Evolutionary conservation across 208 protist species (phyloP), one percentile per base, ranked within the genome.

Genomic region (Crithidia fasciculata): DNA sequence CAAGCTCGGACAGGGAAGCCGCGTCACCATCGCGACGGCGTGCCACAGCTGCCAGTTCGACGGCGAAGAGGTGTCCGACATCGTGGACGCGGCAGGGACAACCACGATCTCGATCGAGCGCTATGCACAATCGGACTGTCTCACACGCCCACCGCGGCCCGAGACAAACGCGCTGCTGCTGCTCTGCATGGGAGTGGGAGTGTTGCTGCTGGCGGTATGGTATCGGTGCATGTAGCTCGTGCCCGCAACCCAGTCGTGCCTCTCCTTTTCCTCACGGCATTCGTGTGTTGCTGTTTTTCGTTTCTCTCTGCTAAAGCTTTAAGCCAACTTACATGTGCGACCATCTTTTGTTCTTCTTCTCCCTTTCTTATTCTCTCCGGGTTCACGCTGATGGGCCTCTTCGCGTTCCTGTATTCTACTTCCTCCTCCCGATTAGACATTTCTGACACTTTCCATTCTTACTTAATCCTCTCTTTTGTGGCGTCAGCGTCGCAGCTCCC

Each of bases 1-100:
- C 15, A 89, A 86, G 45, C 47, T 92, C 4, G 87, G 78, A 0
- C 87, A 89, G 55, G 87, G 87, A 0, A 64, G 47, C n/a, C 41
- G 45, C n/a, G 67, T 89, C 8, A 41, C 57, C 7, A 67, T 92
- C 41, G 59, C 66, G 13, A 68, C 76, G 13, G 63, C 71, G 4
- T 62, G 57, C 37, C 45, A 76, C 58, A 56, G 69, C 55, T 78
- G 74, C 69, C 82, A 92, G 70, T 89, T 84, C 41, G 87, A 92
- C 49, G 87, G 87, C 28, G 84, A 92, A 57, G 73, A 78, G 45
- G 53, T 78, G 4, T 64, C 50, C 0, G 19, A 69, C 47, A 50
- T 69, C n/a, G 44, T 18, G 7, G 66, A 47, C 2, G 49, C 52
- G 0, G 36, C 7, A 6, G 73, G 73, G 0, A 52, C 37, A 45